phyloP scores from a whole-genome alignment of 1,284 basidiomycete genomes.

The Bothia castanella region DNA sequence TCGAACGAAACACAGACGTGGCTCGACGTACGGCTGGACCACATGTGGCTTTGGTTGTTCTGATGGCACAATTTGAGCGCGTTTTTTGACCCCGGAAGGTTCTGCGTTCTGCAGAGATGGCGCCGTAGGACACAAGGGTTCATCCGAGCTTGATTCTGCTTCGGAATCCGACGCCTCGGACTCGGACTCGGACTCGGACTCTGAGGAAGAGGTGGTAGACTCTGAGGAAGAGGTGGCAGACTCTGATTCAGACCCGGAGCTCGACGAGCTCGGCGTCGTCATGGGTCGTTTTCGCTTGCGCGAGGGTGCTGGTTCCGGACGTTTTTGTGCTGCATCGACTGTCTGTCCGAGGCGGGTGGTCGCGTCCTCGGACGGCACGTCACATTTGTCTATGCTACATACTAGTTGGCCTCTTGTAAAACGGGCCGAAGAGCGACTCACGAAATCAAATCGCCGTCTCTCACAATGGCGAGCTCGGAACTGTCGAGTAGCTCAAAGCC shows the following conservation, averaged over 20 bases:
- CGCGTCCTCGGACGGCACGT: not conserved
- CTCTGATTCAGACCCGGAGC: conserved; percentile 10
- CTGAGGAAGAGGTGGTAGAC: not conserved
- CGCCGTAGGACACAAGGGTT: not conserved
- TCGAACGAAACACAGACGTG: not conserved
- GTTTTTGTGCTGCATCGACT: not conserved
- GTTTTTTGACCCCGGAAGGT: not conserved
- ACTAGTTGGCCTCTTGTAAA: not conserved
- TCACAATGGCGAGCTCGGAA: conserved; percentile 37
- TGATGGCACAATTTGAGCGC: not conserved
- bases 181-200: conserved; percentile 9
- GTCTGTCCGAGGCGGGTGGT: no score
- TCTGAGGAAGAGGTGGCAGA: not conserved
- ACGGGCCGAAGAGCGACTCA: conserved; percentile 17
- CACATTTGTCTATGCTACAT: conserved; percentile 12
- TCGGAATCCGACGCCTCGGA: conserved; percentile 26
- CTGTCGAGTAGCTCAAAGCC: conserved; percentile 44
- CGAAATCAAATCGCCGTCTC: conserved; percentile 45
- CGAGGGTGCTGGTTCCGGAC: not conserved
- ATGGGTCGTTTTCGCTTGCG: conserved; percentile 29
- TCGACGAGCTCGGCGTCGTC: conserved; percentile 15
- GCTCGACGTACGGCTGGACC: conserved; percentile 10
- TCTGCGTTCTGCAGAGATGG: conserved; percentile 1
- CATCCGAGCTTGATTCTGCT: conserved; percentile 17
- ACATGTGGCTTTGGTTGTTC: not conserved